Conservation (phyloP, 2,329 filamentous ascomycete genomes). For the Elsinoe batatas region DNA sequence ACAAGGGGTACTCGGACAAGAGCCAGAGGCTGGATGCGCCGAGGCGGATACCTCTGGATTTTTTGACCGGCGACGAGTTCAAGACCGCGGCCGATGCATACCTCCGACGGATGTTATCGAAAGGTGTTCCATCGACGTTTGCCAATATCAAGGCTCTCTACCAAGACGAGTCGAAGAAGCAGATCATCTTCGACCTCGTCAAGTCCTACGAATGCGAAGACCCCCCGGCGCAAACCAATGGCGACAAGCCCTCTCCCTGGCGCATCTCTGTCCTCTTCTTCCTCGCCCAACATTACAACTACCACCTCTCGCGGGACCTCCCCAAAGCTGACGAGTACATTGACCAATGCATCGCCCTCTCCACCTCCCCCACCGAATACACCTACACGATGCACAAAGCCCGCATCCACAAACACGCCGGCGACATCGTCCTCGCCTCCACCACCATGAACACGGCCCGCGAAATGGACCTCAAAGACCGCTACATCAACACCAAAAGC, state of each 20-base stretch:
- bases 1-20: constrained; percentile 71
- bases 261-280: constrained; percentile 79
- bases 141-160: constrained; percentile 95
- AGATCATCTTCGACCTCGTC: constrained; percentile 64
- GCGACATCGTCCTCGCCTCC: constrained; percentile 68
- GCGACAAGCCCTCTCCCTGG: constrained; percentile 49
- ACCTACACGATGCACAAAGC: constrained; percentile 92
- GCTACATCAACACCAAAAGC: constrained; percentile 97
- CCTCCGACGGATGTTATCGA: constrained; percentile 73
- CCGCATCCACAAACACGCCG: constrained; percentile 84
- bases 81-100: constrained; percentile 67
- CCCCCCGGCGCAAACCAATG: constrained; percentile 33
- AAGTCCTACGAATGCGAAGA: constrained; percentile 59
- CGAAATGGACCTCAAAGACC: constrained; percentile 75
- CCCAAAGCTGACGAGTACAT: constrained; percentile 71
- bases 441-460: constrained; percentile 83
- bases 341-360: constrained; percentile 70
- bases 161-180: constrained; percentile 63
- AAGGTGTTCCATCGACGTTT: constrained; percentile 91
- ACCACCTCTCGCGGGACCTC: constrained; percentile 75
- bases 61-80: constrained; percentile 76
- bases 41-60: constrained; percentile 77
- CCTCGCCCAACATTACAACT: constrained; percentile 95
- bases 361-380: constrained; percentile 77
- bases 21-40: constrained; percentile 76